A percentile compares a stretch with the other conserved stretches of the same genome.
Evolutionary conservation across 306 rosid genomes (phyloP).

Genomic region (Citrullus amarus): DNA sequence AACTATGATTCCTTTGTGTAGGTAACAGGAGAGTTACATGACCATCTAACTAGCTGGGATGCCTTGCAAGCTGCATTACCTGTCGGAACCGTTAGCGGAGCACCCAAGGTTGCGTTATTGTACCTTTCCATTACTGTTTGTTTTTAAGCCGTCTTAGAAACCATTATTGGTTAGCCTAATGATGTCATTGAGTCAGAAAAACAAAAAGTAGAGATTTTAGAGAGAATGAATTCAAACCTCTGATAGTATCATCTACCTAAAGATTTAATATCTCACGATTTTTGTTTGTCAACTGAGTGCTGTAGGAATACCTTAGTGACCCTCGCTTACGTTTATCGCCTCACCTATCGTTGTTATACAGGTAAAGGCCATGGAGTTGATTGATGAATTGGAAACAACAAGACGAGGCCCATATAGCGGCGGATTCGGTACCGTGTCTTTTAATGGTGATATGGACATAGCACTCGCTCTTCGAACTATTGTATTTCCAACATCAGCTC

Average conservation of each 20-base stretch:
- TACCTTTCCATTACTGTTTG: background rate
- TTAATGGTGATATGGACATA: slow-evolving; percentile 62
- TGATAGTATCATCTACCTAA: background rate
- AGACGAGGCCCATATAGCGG: slow-evolving; percentile 76
- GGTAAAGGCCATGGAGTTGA: slow-evolving; percentile 86
- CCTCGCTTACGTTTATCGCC: background rate
- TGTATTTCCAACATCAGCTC: slow-evolving; percentile 44
- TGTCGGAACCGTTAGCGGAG: slow-evolving; percentile 82
- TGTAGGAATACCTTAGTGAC: background rate
- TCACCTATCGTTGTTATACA: slow-evolving; percentile 12
- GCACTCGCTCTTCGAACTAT: slow-evolving; percentile 73
- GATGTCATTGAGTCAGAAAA: background rate
- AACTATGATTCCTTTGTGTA: slow-evolving; percentile 14
- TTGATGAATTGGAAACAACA: slow-evolving; percentile 54
- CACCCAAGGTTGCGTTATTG: slow-evolving; percentile 50
- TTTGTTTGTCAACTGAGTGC: background rate
- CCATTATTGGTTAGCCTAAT: background rate
- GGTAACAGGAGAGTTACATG: slow-evolving; percentile 68
- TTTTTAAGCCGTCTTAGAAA: background rate
- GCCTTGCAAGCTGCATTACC: slow-evolving; percentile 69
- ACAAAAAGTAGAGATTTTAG: background rate
- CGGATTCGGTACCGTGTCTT: slow-evolving; percentile 61
- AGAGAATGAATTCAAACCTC: background rate
- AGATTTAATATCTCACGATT: background rate
- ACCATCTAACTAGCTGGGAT: slow-evolving; percentile 63